Evolutionary conservation across 1,284 basidiomycete species (phyloP).

Genomic region (Phlebopus sp.): DNA sequence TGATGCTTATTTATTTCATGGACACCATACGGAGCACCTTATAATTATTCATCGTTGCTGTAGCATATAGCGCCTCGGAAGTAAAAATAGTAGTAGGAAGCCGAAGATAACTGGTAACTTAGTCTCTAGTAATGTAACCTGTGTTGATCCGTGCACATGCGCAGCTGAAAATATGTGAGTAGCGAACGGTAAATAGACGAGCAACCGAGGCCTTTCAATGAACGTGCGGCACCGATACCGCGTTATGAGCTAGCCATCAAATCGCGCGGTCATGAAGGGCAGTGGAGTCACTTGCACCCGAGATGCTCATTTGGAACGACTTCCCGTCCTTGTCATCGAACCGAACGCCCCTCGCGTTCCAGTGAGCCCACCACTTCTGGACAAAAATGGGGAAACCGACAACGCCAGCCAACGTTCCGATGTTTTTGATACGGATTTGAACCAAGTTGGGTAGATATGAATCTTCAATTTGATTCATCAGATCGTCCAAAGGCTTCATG

Average conservation of each 20-base stretch:
- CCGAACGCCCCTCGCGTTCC: slow-evolving; percentile 34
- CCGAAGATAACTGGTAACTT: too few species aligned
- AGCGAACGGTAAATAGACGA: too few species aligned
- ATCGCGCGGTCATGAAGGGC: too few species aligned
- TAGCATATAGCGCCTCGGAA: too few species aligned
- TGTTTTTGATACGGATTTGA: slow-evolving; percentile 39
- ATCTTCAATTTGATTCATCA: slow-evolving; percentile 37
- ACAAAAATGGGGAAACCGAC: slow-evolving; percentile 32
- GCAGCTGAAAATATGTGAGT: too few species aligned
- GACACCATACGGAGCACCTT: too few species aligned
- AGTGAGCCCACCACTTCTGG: slow-evolving; percentile 36
- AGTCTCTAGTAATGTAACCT: too few species aligned
- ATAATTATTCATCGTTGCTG: too few species aligned
- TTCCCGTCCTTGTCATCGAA: slow-evolving; percentile 40
- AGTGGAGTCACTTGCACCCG: slow-evolving; percentile 11
- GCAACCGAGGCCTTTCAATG: too few species aligned
- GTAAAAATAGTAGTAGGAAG: too few species aligned
- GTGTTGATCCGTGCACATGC: too few species aligned
- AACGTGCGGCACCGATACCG: too few species aligned
- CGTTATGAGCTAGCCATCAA: neutral
- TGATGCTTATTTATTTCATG: neutral
- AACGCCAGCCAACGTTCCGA: slow-evolving; percentile 36
- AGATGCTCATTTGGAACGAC: slow-evolving; percentile 25
- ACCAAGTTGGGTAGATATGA: slow-evolving; percentile 35
- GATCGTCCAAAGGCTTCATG: slow-evolving; percentile 38